Evolutionary conservation across 495 filamentous ascomycete species (phyloP).

Genomic region (Monascus purpureus): DNA sequence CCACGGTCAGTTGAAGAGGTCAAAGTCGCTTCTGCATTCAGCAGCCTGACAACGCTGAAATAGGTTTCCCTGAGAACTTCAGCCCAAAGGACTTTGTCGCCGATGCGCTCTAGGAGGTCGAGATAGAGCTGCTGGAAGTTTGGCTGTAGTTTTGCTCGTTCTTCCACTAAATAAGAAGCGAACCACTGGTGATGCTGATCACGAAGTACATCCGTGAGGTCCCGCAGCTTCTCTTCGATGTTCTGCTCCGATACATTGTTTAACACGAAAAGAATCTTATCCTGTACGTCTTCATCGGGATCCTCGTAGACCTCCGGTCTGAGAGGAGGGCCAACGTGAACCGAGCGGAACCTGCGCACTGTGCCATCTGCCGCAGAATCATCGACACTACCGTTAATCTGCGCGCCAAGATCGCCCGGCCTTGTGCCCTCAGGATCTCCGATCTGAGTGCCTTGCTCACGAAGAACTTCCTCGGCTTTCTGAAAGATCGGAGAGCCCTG

Average conservation of each 20-base stretch:
- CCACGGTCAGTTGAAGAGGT: constrained; percentile 65
- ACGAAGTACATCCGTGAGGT: constrained; percentile 63
- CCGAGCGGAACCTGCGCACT: constrained; percentile 50
- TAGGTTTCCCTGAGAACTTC: constrained; percentile 94
- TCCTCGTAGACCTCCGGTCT: constrained; percentile 52
- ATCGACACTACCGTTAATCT: constrained; percentile 55
- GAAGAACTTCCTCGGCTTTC: constrained; percentile 67
- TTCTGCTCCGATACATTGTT: constrained; percentile 93
- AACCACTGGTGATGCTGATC: constrained; percentile 90
- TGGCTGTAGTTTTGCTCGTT: constrained; percentile 89
- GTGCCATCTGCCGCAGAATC: constrained; percentile 40
- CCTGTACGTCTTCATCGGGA: constrained; percentile 69
- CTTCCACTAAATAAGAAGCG: constrained; percentile 85
- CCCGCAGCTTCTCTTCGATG: constrained; percentile 62
- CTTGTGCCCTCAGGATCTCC: constrained; percentile 19
- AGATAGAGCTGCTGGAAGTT: constrained; percentile 92
- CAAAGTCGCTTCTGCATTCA: constrained; percentile 79
- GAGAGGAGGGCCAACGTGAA: constrained; percentile 57
- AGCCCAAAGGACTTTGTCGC: constrained; percentile 61
- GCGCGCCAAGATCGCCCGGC: constrained; percentile 23
- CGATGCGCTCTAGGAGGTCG: constrained; percentile 72
- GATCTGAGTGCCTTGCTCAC: constrained; percentile 37
- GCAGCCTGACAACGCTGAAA: constrained; percentile 62
- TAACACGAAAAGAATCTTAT: constrained; percentile 86
- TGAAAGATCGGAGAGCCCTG: constrained; percentile 73